Percentiles rank a stretch among this genome's conserved stretches.
phyloP scores from a whole-genome alignment of 768 basidiomycete genomes.

The Pleurotus citrinopileatus region DNA sequence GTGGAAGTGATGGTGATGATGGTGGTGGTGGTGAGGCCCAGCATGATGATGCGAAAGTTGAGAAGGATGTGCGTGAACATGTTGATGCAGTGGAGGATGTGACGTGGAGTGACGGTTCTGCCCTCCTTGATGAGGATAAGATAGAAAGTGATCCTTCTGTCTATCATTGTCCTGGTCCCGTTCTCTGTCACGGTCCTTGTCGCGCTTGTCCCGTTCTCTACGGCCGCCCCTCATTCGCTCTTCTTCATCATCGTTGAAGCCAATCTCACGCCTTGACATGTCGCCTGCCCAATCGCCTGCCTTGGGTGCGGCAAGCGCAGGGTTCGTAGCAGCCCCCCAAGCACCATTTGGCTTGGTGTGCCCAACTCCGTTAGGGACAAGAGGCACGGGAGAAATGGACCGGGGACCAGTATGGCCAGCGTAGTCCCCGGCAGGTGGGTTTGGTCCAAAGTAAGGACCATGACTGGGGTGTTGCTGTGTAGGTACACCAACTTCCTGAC shows the following conservation, averaged over 20 bases:
- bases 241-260: constrained; percentile 15
- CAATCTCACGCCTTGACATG: constrained; percentile 13
- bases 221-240: constrained; percentile 11
- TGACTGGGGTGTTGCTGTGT: constrained; percentile 26
- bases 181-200: constrained; percentile 18
- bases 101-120: constrained; percentile 22
- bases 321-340: constrained; percentile 34
- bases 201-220: constrained; percentile 12
- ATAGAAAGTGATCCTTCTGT: constrained; percentile 20
- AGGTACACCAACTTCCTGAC: constrained; percentile 24
- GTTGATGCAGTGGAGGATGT: constrained; percentile 21
- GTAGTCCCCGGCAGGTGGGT: constrained; percentile 7
- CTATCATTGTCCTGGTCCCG: constrained; percentile 17
- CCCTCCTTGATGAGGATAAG: constrained; percentile 20
- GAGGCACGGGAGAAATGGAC: constrained; percentile 36
- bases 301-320: constrained; percentile 20
- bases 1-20: constrained; percentile 50
- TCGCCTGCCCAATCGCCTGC: constrained; percentile 15
- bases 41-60: constrained; percentile 31
- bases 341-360: constrained; percentile 28
- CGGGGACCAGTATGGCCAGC: constrained; percentile 21
- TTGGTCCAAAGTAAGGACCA: constrained; percentile 30
- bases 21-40: constrained; percentile 40
- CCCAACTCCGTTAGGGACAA: constrained; percentile 24
- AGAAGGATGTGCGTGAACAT: constrained; percentile 27